These are phyloP conservation scores for Brassica carinata DNA, from an alignment of 345 rosid species.

Conservation along the genomic window DNA sequence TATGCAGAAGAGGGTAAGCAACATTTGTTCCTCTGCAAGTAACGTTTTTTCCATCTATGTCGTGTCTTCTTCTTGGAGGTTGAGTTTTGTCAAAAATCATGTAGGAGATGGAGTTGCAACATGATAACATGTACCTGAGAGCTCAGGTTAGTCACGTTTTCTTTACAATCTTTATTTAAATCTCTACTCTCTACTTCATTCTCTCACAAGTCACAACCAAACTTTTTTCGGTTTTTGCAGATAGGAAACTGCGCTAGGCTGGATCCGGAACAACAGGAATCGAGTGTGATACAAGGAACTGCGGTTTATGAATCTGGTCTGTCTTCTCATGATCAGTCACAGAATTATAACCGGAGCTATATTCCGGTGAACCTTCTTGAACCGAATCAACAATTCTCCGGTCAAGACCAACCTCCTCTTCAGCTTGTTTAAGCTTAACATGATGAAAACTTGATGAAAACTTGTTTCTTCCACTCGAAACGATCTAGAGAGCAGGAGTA, in stretches of 20 bases:
- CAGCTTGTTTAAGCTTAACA: conserved; percentile 37
- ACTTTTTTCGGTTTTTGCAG: conserved; percentile 36
- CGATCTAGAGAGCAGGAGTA: conserved; percentile 8
- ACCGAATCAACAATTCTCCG: conserved; percentile 64
- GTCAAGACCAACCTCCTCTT: conserved; percentile 60
- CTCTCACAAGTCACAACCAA: not conserved
- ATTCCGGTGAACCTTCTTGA: conserved; percentile 66
- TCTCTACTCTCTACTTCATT: not conserved
- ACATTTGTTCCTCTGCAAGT: conserved; percentile 28
- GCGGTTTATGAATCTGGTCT: conserved; percentile 45
- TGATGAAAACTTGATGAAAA: not conserved
- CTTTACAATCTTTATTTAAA: not conserved
- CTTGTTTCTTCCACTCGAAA: conserved; percentile 18
- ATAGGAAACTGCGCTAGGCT: conserved; percentile 62
- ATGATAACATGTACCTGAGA: conserved; percentile 71
- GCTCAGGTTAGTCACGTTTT: conserved; percentile 55
- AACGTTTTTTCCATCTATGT: conserved; percentile 8
- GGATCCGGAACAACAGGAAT: conserved; percentile 44
- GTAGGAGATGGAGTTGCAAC: conserved; percentile 89
- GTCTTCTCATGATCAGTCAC: conserved; percentile 48
- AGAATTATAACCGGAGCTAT: conserved; percentile 56
- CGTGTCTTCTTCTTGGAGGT: not conserved
- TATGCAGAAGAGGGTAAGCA: conserved; percentile 86
- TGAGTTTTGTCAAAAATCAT: conserved; percentile 16
- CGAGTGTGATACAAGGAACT: conserved; percentile 46